Evolutionary conservation across 1,139 yeast genomes (phyloP).

Genomic region (Geotrichum carabidarum): DNA sequence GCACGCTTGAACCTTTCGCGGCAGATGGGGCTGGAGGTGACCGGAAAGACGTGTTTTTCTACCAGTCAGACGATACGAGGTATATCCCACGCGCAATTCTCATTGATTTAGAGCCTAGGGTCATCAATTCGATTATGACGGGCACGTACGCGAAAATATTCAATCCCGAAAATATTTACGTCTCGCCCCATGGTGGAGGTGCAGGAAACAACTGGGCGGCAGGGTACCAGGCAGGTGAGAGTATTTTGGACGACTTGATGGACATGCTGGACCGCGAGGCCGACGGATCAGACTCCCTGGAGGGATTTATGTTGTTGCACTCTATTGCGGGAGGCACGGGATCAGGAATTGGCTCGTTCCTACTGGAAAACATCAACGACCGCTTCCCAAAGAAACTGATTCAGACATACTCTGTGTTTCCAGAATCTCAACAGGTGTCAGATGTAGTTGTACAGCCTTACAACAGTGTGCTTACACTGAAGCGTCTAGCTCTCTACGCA

Average conservation of each 20-base stretch:
- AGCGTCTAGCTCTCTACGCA: constrained; percentile 73
- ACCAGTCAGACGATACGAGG: constrained; percentile 64
- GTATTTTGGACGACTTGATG: constrained; percentile 62
- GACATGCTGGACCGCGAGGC: constrained; percentile 86
- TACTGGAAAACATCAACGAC: constrained; percentile 75
- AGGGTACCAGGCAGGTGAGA: constrained; percentile 74
- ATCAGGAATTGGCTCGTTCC: constrained; percentile 82
- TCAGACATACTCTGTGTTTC: constrained; percentile 84
- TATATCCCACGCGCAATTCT: constrained; percentile 85
- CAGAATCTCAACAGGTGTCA: constrained; percentile 65
- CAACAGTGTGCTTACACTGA: constrained; percentile 76
- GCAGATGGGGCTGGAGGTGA: constrained; percentile 47
- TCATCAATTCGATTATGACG: constrained; percentile 59
- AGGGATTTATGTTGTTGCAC: constrained; percentile 85
- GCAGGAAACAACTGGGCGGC: constrained; percentile 97
- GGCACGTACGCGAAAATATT: constrained; percentile 58
- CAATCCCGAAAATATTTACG: constrained; percentile 77
- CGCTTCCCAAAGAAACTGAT: constrained; percentile 76
- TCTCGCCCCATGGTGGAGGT: constrained; percentile 66
- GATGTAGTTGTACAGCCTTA: constrained; percentile 98
- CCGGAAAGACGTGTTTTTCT: constrained; percentile 79
- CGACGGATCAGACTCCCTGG: constrained; percentile 84
- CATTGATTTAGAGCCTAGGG: constrained; percentile 88
- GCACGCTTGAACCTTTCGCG: constrained; percentile 43
- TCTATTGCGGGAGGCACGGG: constrained; percentile 99